phyloP scores from a whole-genome alignment of 768 basidiomycete species.

The Psilocybe cubensis region DNA sequence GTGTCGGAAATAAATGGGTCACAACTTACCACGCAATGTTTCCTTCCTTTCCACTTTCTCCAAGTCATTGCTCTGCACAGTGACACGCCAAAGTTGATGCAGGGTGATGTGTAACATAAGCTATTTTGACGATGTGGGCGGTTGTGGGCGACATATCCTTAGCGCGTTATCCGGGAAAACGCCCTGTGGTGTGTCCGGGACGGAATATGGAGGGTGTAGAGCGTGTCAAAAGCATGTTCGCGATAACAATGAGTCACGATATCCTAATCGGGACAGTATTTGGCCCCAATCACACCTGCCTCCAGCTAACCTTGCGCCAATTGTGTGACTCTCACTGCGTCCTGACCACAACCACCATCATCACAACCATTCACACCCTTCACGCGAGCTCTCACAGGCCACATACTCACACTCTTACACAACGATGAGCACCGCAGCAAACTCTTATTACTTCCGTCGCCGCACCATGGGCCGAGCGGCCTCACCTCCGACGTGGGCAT shows the following conservation, averaged over 20 bases:
- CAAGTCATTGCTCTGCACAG: no score
- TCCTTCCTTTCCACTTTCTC: no score
- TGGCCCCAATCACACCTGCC: conserved; percentile 6
- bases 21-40: no score
- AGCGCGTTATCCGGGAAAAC: no score
- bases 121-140: no score
- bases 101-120: no score
- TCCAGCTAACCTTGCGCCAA: conserved; percentile 1
- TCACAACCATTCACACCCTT: not conserved
- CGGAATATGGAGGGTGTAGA: no score
- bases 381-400: conserved; percentile 1
- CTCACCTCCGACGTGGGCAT: conserved; percentile 86
- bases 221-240: not conserved
- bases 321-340: conserved; percentile 7
- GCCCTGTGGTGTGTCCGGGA: no score
- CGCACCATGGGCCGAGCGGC: conserved; percentile 80
- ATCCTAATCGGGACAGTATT: conserved; percentile 1
- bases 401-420: conserved; percentile 3
- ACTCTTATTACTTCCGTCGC: conserved; percentile 61
- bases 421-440: conserved; percentile 43
- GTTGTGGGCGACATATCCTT: no score
- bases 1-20: no score
- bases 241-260: conserved; percentile 7
- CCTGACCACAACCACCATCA: conserved; percentile 7
- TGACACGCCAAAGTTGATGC: no score